Base-by-base conservation (phyloP, 352 stramenopile genomes). In the Pythium myriotylum region DNA sequence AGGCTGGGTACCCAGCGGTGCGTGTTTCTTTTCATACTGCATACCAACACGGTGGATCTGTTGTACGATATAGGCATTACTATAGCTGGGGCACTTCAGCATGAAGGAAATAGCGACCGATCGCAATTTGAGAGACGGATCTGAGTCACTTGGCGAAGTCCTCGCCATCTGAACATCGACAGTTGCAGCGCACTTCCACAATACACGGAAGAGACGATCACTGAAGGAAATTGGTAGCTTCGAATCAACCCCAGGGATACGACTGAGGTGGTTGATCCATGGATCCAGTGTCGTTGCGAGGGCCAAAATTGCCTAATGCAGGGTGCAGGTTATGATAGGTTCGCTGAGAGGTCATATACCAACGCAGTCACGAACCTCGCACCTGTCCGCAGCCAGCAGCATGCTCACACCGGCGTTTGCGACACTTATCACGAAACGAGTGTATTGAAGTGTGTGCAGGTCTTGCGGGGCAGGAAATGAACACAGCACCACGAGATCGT, bases 81-180 rank as follows among this genome's bases (percentile, higher is more conserved):
- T 74, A 52, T 94, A 94, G 9, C 66, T 85, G 12, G 82, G 70
- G 35, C 84, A 92, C 58, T 88, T 86, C 12, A 81, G 48, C 74
- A 92, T 75, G 46, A 87, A 90, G 22, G 66, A 68, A 29, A 92
- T 58, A 3, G 81, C 82, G 37, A 77, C 48, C 1, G 71, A 76
- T 17, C 84, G 81, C 20, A 81, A 69, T 7, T 33, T 62, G 12
- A 89, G 68, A 23, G 76, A 77, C 24, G 58, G 42, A 27, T 65
- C 71, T 9, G 53, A 19, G 52, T 50, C 41, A 4, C 4, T 40
- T 9, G 24, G 29, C 57, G 4, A 19, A 33, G 2, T 6, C 9
- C 4, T 50, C 43, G 20, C 26, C 45, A 24, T 86, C 32, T 61
- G 16, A 26, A 37, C 37, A 14, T 67, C 80, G 2, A 75, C 22